Conservation (phyloP, 2,329 filamentous ascomycete genomes). For the Sporothrix euskadiensis region DNA sequence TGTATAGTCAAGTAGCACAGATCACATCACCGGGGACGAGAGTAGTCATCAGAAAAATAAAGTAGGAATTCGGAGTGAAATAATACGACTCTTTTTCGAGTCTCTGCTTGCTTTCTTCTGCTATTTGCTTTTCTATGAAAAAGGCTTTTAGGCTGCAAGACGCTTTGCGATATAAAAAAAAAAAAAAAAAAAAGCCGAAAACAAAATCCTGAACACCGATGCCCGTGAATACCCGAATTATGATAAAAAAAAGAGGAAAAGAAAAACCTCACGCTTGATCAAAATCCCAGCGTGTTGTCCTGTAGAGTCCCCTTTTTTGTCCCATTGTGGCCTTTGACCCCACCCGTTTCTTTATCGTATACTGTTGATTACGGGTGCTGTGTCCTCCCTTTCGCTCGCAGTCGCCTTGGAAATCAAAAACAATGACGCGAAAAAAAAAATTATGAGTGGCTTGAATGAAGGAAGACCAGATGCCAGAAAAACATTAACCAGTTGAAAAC, state of each 20-base stretch:
- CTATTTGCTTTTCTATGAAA: neutral
- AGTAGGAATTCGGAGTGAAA: neutral
- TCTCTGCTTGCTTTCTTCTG: slow-evolving; percentile 19
- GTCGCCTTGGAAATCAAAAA: slow-evolving; percentile 1
- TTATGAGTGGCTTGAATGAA: neutral
- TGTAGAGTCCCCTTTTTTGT: neutral
- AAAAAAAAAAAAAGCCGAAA: neutral
- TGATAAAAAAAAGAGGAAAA: neutral
- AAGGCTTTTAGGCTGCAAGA: slow-evolving; percentile 8
- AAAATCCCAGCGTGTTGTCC: neutral
- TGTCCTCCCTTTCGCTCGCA: neutral
- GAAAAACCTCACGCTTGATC: neutral
- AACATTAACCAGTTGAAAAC: neutral
- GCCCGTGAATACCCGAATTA: neutral
- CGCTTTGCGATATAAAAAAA: neutral
- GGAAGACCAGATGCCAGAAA: neutral
- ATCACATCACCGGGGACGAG: neutral
- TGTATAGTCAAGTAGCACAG: neutral
- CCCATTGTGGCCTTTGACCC: neutral
- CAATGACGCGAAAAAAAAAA: neutral
- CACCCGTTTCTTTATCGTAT: slow-evolving; percentile 9
- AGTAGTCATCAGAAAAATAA: neutral
- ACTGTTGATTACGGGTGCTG: neutral
- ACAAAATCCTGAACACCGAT: slow-evolving; percentile 12
- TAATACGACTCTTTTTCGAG: neutral